Percentiles rank a stretch among this genome's conserved stretches.
These are phyloP conservation scores for Davidsoniella eucalypti DNA, from an alignment of 2,329 filamentous ascomycete genomes.

Conservation along the genomic window DNA sequence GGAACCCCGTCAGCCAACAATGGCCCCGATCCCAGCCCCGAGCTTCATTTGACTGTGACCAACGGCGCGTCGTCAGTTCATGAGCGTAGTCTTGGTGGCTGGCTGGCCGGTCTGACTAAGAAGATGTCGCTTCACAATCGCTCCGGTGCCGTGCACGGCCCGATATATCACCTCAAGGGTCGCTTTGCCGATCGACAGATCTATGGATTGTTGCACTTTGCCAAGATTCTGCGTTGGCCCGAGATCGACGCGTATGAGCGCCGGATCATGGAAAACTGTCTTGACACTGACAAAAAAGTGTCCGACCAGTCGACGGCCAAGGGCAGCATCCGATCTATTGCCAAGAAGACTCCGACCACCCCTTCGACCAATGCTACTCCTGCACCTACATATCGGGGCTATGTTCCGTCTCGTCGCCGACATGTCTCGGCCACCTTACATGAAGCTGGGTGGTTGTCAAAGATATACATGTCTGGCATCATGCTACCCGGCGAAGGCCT, in stretches of 20 bases:
- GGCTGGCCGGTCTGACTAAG: conserved; percentile 42
- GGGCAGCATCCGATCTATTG: too few species aligned
- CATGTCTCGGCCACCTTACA: conserved; percentile 42
- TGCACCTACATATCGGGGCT: background rate
- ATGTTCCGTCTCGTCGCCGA: conserved; percentile 27
- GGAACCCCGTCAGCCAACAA: background rate
- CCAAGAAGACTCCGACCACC: conserved; percentile 1
- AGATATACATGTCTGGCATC: conserved; percentile 49
- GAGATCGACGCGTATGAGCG: conserved; percentile 35
- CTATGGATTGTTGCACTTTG: conserved; percentile 46
- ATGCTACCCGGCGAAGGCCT: conserved; percentile 48
- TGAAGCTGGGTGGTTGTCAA: conserved; percentile 48
- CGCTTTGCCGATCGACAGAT: conserved; percentile 42
- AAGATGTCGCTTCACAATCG: conserved; percentile 26
- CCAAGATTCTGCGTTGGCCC: conserved; percentile 45
- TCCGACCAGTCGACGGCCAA: background rate
- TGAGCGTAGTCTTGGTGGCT: conserved; percentile 21
- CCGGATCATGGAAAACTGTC: conserved; percentile 31
- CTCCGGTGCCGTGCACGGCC: conserved; percentile 17
- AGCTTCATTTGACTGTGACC: conserved; percentile 13
- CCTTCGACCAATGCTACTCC: background rate
- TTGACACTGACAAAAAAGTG: conserved; percentile 9
- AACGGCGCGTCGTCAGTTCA: conserved; percentile 15
- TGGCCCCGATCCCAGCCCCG: conserved; percentile 11
- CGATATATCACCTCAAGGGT: conserved; percentile 35